phyloP scores from a whole-genome alignment of 129 eudicot species.

The Pseudognaphalium luteoalbum region DNA sequence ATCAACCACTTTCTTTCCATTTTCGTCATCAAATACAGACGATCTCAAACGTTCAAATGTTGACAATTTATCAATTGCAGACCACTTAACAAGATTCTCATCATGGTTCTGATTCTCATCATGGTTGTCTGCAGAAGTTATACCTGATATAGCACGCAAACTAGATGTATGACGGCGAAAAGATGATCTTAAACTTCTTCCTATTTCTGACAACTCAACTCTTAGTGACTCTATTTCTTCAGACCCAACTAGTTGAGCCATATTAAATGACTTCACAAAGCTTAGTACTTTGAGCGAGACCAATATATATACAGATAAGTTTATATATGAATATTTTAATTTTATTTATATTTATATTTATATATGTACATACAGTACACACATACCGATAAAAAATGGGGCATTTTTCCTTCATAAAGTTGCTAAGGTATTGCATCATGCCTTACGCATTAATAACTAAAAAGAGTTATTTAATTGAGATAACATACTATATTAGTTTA shows the following conservation, averaged over 20 bases:
- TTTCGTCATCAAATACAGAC: conserved; percentile 38
- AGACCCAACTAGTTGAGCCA: conserved; percentile 44
- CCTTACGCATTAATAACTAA: not conserved
- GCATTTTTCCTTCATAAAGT: conserved; percentile 10
- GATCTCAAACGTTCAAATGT: conserved; percentile 42
- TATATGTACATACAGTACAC: not conserved
- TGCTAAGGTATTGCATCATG: conserved; percentile 16
- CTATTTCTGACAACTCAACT: conserved; percentile 46
- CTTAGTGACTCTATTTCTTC: conserved; percentile 43
- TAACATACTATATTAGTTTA: not conserved
- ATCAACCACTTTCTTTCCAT: conserved; percentile 44
- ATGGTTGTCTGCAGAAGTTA: no score
- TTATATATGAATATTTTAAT: not conserved
- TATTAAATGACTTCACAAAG: conserved; percentile 10
- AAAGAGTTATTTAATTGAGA: no score
- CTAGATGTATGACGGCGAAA: conserved; percentile 25
- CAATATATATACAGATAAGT: not conserved
- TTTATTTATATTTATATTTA: not conserved
- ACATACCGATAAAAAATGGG: not conserved
- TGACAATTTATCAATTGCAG: conserved; percentile 42
- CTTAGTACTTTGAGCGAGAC: conserved; percentile 10
- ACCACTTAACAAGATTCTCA: conserved; percentile 37
- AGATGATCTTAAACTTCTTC: conserved; percentile 47
- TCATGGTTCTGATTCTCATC: conserved; percentile 26
- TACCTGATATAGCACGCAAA: conserved; percentile 8